A percentile compares a stretch with the other conserved stretches of the same genome.
Evolutionary conservation across 495 filamentous ascomycete genomes (phyloP).

Genomic region (Talaromyces wortmannii): DNA sequence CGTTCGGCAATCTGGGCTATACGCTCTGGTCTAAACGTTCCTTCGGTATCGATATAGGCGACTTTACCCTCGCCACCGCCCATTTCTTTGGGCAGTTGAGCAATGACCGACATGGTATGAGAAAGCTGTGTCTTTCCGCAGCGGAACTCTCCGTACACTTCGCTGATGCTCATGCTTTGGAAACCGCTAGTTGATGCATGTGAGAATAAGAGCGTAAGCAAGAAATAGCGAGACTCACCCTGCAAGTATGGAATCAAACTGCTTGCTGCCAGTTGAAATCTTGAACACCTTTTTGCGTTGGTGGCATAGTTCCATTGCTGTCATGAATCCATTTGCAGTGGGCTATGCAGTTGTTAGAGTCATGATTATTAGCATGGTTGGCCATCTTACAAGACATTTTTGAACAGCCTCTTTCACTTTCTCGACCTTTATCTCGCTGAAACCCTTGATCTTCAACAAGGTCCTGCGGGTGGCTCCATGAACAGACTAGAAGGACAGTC

Average conservation of each 20-base stretch:
- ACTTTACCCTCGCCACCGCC: constrained; percentile 75
- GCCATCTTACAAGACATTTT: constrained; percentile 54
- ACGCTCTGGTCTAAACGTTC: constrained; percentile 69
- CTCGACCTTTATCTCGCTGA: constrained; percentile 76
- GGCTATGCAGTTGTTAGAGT: constrained; percentile 37
- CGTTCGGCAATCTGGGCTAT: constrained; percentile 69
- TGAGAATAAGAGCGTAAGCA: not conserved
- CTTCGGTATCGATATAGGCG: constrained; percentile 77
- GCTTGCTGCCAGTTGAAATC: constrained; percentile 71
- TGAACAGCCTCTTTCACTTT: constrained; percentile 72
- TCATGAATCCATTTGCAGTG: constrained; percentile 63
- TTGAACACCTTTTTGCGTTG: constrained; percentile 61
- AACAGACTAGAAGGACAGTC: constrained; percentile 42
- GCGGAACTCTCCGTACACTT: constrained; percentile 67
- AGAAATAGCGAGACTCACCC: constrained; percentile 35
- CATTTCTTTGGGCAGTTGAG: constrained; percentile 51
- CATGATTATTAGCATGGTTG: too few species aligned
- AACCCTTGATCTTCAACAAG: constrained; percentile 70
- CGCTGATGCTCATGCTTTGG: constrained; percentile 74
- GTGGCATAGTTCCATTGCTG: constrained; percentile 63
- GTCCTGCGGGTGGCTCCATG: constrained; percentile 58
- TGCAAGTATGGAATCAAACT: constrained; percentile 65
- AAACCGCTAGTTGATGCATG: constrained; percentile 49
- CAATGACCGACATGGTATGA: constrained; percentile 64
- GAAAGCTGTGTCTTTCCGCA: constrained; percentile 71